Evolutionary conservation across 2,329 filamentous ascomycete genomes (phyloP).

Genomic region (Coniochaeta hoffmannii): DNA sequence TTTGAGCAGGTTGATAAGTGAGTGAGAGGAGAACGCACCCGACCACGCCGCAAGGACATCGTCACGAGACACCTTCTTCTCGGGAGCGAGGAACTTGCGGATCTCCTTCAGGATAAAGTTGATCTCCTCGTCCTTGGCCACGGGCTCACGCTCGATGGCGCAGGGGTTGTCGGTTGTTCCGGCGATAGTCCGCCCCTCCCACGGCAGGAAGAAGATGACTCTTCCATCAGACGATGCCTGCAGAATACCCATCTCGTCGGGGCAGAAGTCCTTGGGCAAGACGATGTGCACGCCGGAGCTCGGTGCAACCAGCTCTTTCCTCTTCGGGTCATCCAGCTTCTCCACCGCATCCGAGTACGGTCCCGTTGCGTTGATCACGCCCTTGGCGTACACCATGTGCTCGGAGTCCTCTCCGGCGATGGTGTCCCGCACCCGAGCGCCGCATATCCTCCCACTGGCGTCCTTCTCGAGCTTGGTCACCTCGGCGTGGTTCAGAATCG

Average conservation of each 20-base stretch:
- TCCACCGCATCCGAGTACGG: conserved; percentile 82
- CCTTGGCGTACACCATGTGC: conserved; percentile 68
- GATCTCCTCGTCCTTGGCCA: conserved; percentile 77
- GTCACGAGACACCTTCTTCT: conserved; percentile 76
- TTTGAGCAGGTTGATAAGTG: conserved; percentile 8
- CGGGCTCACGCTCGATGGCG: conserved; percentile 62
- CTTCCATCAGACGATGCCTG: conserved; percentile 85
- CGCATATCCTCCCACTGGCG: conserved; percentile 62
- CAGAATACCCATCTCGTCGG: conserved; percentile 78
- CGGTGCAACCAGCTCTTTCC: conserved; percentile 74
- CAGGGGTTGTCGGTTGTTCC: conserved; percentile 80
- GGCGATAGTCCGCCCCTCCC: conserved; percentile 89
- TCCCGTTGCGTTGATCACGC: conserved; percentile 82
- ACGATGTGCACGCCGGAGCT: conserved; percentile 82
- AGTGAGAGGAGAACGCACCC: conserved; percentile 35
- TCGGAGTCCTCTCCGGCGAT: conserved; percentile 54
- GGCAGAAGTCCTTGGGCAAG: conserved; percentile 79
- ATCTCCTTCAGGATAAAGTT: conserved; percentile 84
- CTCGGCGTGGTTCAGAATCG: conserved; percentile 76
- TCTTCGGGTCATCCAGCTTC: conserved; percentile 69
- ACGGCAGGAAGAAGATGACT: conserved; percentile 89
- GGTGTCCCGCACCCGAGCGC: conserved; percentile 65
- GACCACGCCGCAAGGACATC: conserved; percentile 90
- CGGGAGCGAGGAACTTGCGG: conserved; percentile 70
- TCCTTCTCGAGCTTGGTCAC: conserved; percentile 73